Conservation (phyloP, 2,329 filamentous ascomycete genomes). For the Colletotrichum sp. region DNA sequence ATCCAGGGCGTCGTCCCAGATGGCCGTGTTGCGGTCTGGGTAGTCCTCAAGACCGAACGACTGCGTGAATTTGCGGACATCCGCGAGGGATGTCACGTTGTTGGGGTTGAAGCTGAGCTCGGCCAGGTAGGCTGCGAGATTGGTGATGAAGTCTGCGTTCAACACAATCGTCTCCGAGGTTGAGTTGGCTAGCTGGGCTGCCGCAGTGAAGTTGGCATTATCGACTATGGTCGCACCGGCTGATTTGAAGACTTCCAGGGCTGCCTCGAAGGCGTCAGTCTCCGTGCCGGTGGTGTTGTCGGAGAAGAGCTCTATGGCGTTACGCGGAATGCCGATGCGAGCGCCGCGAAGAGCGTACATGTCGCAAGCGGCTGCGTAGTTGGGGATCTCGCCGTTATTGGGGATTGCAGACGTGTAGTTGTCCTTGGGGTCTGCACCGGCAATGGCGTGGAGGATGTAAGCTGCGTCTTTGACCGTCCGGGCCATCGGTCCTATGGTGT, state of each 20-base stretch:
- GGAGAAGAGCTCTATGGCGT: conserved; percentile 50
- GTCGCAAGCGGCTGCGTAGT: conserved; percentile 65
- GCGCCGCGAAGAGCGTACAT: conserved; percentile 57
- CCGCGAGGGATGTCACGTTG: conserved; percentile 52
- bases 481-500: conserved; percentile 68
- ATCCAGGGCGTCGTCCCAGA: conserved; percentile 60
- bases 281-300: conserved; percentile 19
- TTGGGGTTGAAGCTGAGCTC: conserved; percentile 63
- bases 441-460: conserved; percentile 64
- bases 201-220: conserved; percentile 46
- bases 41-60: conserved; percentile 59
- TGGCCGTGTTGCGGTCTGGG: conserved; percentile 61
- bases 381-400: conserved; percentile 57
- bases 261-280: conserved; percentile 57
- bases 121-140: conserved; percentile 61
- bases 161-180: conserved; percentile 45
- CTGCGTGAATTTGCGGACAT: conserved; percentile 62
- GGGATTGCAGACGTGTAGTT: conserved; percentile 67
- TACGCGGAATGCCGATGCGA: conserved; percentile 67
- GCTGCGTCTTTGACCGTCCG: conserved; percentile 68
- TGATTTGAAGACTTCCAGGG: conserved; percentile 52
- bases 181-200: conserved; percentile 28
- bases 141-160: conserved; percentile 62
- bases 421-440: conserved; percentile 63
- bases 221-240: conserved; percentile 67